phyloP scores from a whole-genome alignment of 1,284 basidiomycete genomes.

The Tilletia horrida region DNA sequence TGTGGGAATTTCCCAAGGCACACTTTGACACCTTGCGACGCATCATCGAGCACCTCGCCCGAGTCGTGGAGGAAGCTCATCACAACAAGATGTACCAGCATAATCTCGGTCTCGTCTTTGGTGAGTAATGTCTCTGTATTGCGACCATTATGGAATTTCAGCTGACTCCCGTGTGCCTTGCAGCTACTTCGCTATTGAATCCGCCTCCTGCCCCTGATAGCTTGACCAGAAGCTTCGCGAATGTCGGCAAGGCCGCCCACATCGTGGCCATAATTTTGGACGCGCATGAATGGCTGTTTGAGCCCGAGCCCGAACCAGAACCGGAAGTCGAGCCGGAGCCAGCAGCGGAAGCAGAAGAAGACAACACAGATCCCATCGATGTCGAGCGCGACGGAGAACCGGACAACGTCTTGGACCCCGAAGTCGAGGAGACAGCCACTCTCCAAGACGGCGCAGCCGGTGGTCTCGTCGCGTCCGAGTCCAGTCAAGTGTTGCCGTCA shows the following conservation, averaged over 20 bases:
- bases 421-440: background rate
- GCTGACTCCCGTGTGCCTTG: background rate
- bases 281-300: conserved; percentile 51
- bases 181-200: conserved; percentile 46
- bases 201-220: conserved; percentile 43
- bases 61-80: conserved; percentile 43
- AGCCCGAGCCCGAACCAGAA: conserved; percentile 38
- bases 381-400: background rate
- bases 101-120: conserved; percentile 53
- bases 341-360: background rate
- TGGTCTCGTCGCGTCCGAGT: background rate
- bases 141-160: background rate
- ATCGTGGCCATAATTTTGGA: conserved; percentile 52
- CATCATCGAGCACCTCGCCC: conserved; percentile 44
- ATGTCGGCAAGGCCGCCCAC: conserved; percentile 51
- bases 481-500: too few relatives aligned
- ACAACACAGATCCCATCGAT: background rate
- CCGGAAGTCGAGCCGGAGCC: background rate
- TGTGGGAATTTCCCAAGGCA: conserved; percentile 46
- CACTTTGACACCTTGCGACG: conserved; percentile 50
- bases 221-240: conserved; percentile 41
- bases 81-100: conserved; percentile 52
- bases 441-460: background rate
- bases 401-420: background rate
- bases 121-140: conserved; percentile 18